Evolutionary conservation across 345 rosid genomes (phyloP).

Genomic region (Leavenworthia alabamica): DNA sequence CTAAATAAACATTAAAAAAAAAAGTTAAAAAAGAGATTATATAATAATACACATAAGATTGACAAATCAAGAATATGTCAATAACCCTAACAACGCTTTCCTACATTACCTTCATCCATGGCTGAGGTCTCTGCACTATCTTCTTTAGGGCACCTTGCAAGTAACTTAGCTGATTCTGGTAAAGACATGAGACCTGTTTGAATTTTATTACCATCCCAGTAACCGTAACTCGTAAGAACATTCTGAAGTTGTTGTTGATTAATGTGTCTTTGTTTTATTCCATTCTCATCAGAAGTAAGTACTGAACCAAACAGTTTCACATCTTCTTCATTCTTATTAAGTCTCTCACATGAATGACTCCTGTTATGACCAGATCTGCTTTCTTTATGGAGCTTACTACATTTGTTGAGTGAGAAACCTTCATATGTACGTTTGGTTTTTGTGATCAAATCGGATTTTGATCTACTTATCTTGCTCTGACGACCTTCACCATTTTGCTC

Average conservation of each 20-base stretch:
- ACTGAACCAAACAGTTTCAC: slow-evolving; percentile 84
- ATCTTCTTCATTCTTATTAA: slow-evolving; percentile 55
- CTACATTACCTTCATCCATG: slow-evolving; percentile 29
- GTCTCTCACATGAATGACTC: slow-evolving; percentile 40
- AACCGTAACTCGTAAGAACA: slow-evolving; percentile 64
- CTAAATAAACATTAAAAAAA: slow-evolving; percentile 15
- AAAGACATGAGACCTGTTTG: slow-evolving; percentile 66
- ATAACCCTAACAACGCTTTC: slow-evolving; percentile 15
- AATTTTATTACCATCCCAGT: slow-evolving; percentile 81
- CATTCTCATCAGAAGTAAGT: slow-evolving; percentile 41
- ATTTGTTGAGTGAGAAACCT: slow-evolving; percentile 50
- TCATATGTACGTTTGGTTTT: slow-evolving; percentile 37
- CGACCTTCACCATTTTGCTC: slow-evolving; percentile 29
- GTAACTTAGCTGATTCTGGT: slow-evolving; percentile 61
- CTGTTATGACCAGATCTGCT: slow-evolving; percentile 33
- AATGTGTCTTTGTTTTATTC: slow-evolving; percentile 30
- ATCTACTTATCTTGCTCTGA: slow-evolving; percentile 37
- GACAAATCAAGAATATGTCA: slow-evolving; percentile 24
- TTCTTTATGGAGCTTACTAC: slow-evolving; percentile 37
- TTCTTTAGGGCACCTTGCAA: slow-evolving; percentile 57
- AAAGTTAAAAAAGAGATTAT: slow-evolving; percentile 9
- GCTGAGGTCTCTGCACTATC: slow-evolving; percentile 11
- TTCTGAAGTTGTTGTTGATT: slow-evolving; percentile 46
- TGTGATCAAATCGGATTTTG: slow-evolving; percentile 38
- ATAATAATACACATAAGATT: slow-evolving; percentile 26